phyloP scores from a whole-genome alignment of 345 rosid genomes.

The Passiflora organensis region DNA sequence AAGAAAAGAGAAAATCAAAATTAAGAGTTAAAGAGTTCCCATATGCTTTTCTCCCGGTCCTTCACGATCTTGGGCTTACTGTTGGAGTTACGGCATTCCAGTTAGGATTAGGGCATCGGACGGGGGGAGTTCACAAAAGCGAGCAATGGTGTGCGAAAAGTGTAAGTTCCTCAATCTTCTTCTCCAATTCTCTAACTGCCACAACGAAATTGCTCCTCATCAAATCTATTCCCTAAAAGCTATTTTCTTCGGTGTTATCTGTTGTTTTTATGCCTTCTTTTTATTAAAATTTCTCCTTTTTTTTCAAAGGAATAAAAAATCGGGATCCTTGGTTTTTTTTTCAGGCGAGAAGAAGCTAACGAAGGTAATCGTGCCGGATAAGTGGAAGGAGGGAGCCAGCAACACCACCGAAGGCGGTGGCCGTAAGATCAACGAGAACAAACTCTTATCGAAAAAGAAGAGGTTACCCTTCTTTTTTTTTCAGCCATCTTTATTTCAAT shows the following conservation, averaged over 20 bases:
- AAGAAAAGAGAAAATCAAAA: too few species aligned
- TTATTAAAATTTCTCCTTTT: too few species aligned
- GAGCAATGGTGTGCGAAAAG: slow-evolving; percentile 85
- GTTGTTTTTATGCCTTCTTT: neutral
- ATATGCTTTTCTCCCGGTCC: too few species aligned
- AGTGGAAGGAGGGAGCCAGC: slow-evolving; percentile 99
- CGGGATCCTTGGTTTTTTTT: neutral
- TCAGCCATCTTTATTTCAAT: too few species aligned
- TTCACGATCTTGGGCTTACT: too few species aligned
- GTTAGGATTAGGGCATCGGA: slow-evolving; percentile 26
- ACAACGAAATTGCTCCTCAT: too few species aligned
- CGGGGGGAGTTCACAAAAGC: neutral
- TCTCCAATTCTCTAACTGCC: neutral
- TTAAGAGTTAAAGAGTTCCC: too few species aligned
- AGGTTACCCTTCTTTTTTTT: slow-evolving; percentile 31
- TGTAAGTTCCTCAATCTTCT: slow-evolving; percentile 43
- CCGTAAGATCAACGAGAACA: slow-evolving; percentile 95
- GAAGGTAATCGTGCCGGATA: slow-evolving; percentile 96
- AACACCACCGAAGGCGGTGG: slow-evolving; percentile 92
- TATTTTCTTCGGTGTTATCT: too few species aligned
- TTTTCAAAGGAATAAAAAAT: neutral
- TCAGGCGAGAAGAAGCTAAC: slow-evolving; percentile 91
- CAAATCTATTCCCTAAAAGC: neutral
- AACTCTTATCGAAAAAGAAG: slow-evolving; percentile 84
- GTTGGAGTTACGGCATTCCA: neutral